These are phyloP conservation scores for Globisporangium lucens DNA, from an alignment of 352 stramenopile species.

Conservation along the genomic window DNA sequence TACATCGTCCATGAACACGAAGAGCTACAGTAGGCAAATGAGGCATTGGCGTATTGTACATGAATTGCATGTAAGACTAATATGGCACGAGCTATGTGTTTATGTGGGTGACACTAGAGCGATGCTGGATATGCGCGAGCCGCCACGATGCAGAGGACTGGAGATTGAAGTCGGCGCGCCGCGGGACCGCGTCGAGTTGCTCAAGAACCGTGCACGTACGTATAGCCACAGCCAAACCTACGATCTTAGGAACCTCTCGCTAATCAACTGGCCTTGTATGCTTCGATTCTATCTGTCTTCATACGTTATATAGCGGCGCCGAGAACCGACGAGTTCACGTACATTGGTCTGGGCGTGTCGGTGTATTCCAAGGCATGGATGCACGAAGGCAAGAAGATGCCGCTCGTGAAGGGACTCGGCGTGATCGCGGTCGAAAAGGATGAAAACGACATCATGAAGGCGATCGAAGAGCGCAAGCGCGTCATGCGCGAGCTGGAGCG, in stretches of 20 bases:
- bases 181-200: constrained; percentile 41
- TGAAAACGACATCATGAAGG: constrained; percentile 50
- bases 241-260: background rate
- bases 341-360: constrained; percentile 57
- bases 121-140: constrained; percentile 49
- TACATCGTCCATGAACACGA: constrained; percentile 18
- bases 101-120: constrained; percentile 13
- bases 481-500: constrained; percentile 46
- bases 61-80: background rate
- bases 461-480: constrained; percentile 64
- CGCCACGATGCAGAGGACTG: constrained; percentile 54
- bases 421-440: constrained; percentile 50
- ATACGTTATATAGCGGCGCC: constrained; percentile 23
- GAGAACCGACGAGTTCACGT: constrained; percentile 52
- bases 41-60: background rate
- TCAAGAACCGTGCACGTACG: constrained; percentile 45
- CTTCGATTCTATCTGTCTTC: background rate
- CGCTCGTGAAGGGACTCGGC: constrained; percentile 45
- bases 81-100: background rate
- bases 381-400: constrained; percentile 50
- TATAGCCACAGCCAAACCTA: background rate
- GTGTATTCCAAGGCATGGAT: constrained; percentile 63
- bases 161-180: constrained; percentile 37
- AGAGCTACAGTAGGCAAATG: background rate
- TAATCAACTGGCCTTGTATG: background rate